Base-by-base conservation (phyloP, 2,329 filamentous ascomycete genomes). In the Zarea fungicola region DNA sequence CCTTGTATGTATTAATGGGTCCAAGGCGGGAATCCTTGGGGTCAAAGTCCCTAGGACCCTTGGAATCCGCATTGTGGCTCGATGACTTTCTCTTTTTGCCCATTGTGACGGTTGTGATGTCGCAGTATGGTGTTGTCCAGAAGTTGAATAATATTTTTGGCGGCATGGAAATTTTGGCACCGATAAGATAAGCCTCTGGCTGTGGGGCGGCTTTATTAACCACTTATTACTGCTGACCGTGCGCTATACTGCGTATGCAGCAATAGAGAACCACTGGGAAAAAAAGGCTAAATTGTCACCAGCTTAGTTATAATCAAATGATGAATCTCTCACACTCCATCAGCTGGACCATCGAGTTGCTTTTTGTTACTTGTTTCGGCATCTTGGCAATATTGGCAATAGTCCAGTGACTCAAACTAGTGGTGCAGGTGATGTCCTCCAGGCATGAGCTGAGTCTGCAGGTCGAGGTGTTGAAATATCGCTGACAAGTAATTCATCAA, bases 21-120 rank as follows among this genome's bases (percentile, higher is more conserved):
- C 75, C 76, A 14, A 90, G 76, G 45, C 82, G 81, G 29, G 84
- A 80, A 54, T 84, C 81, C 26, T 71, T 68, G 41, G 72, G 61
- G 60, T 84, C 69, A 52, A 80, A 62, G 28, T 81, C 80, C 52
- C 72, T 74, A 4, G 79, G 78, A 3, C 77, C 78, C 8, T 68
- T 70, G 18, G 73, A 66, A 52, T 65, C 69, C 26, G 68, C 57
- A 44, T 61, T 58, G 54, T 63, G 74, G 53, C 76, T 73, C 19
- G 78, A 73, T 1, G 80, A 84, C 73, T 91, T 93, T 76, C 87
- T 84, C 62, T 83, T 84, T 58, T 80, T 82, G 9, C 68, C 80
- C 81, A 84, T 85, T 35, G 37, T 52, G 8, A 23, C 31, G 32
- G 19, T 26, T 10, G 14, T 40, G 18, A 13, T 31, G 34, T 22